Base-by-base conservation (phyloP, 2,329 filamentous ascomycete species). In the Colletotrichum horii region DNA sequence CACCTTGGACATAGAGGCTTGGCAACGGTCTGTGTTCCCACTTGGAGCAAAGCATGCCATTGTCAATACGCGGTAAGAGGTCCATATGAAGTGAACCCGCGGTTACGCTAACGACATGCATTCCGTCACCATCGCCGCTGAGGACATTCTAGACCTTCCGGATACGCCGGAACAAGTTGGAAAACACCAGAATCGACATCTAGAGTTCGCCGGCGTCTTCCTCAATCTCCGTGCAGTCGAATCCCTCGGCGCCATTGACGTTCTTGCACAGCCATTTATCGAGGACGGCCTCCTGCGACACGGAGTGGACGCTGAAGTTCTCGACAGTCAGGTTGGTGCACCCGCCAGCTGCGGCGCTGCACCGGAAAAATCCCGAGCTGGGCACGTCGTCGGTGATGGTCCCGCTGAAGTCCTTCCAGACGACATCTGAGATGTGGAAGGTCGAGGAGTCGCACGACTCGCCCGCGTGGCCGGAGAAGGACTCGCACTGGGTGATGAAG, bases 401-500 rank as follows among this genome's bases (percentile, higher is more conserved):
- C n/a, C 83, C 83, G 32, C 61, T 77, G 26, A 84, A 78, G 15
- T 77, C 75, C 7, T 74, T 77, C 79, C 81, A 84, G 2, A 78
- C 77, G 6, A 84, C 66, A 55, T 83, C 70, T 24, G 71, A 76
- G 55, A 85, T 79, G 76, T 80, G 80, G 69, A 83, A 84, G 69
- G 78, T 77, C 67, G 80, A 82, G 28, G 81, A 81, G 77, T 84
- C 79, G 77, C 83, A 85, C 72, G 83, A 80, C 76, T 83, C 78
- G 34, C 83, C 83, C 3, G 79, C 79, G 68, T 79, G 80, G 52
- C 83, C 83, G 14, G 81, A 81, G 75, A 82, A 84, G 56, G 83
- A 80, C 76, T 84, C 83, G 71, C 83, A 85, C 75, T 84, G 83
- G 78, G 81, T 83, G 12, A 82, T 78, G 74, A 82, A 84, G 30